These are phyloP conservation scores for Mortierella sp. DNA, from an alignment of 371 early-diverging fungal species.

Conservation along the genomic window DNA sequence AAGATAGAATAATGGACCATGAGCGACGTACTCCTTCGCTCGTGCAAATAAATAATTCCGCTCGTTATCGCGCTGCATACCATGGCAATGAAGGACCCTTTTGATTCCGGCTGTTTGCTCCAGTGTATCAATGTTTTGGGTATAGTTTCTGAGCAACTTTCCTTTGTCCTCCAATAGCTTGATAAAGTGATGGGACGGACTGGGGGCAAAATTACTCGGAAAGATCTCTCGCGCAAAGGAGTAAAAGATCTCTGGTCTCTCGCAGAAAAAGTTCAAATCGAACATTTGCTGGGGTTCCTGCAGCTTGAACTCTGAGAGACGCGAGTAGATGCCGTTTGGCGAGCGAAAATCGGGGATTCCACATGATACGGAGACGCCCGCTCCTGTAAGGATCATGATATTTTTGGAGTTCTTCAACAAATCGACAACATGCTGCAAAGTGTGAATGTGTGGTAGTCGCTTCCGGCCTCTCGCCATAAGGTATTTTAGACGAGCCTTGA, in stretches of 20 bases:
- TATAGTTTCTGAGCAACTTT: slow-evolving; percentile 93
- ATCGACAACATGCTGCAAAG: slow-evolving; percentile 79
- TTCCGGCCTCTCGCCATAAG: slow-evolving; percentile 68
- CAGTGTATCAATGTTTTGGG: slow-evolving; percentile 98
- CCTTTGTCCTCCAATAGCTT: slow-evolving; percentile 84
- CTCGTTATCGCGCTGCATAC: too few relatives aligned
- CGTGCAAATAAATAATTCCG: too few relatives aligned
- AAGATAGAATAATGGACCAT: too few relatives aligned
- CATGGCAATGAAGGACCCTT: slow-evolving; percentile 91
- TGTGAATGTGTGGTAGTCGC: slow-evolving; percentile 69
- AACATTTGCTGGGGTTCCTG: slow-evolving; percentile 93
- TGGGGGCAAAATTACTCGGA: slow-evolving; percentile 91
- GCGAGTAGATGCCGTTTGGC: slow-evolving; percentile 93
- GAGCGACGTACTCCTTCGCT: too few relatives aligned
- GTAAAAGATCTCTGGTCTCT: slow-evolving; percentile 90
- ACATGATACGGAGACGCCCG: slow-evolving; percentile 93
- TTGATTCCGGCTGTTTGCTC: slow-evolving; percentile 93
- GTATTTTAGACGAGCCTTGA: slow-evolving; percentile 59
- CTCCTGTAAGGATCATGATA: slow-evolving; percentile 94
- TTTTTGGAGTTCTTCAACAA: slow-evolving; percentile 74
- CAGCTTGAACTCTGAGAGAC: slow-evolving; percentile 79
- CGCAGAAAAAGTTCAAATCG: slow-evolving; percentile 88
- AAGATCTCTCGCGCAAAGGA: slow-evolving; percentile 93
- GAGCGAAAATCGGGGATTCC: slow-evolving; percentile 99
- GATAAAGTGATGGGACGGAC: slow-evolving; percentile 94